phyloP scores from a whole-genome alignment of 2,329 filamentous ascomycete genomes.

The Periconia digitata region DNA sequence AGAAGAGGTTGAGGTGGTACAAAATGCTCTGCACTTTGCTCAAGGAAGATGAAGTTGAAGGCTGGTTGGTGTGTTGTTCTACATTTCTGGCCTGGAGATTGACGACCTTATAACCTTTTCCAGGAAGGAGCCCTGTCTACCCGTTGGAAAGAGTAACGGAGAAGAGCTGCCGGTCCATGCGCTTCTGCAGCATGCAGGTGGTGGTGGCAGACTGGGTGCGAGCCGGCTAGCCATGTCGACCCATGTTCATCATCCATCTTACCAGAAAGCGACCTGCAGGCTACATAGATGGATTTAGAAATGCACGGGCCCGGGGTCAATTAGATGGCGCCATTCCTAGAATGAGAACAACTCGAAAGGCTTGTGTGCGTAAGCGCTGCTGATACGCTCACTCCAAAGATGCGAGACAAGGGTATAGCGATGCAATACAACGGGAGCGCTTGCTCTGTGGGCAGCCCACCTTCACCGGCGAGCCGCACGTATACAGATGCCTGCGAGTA shows the following conservation, averaged over 20 bases:
- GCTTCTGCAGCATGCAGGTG: conserved; percentile 29
- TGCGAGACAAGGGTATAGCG: conserved; percentile 18
- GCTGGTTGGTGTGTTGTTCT: conserved; percentile 4
- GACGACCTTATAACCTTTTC: conserved; percentile 24
- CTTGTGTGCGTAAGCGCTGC: conserved; percentile 27
- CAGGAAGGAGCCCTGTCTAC: conserved; percentile 11
- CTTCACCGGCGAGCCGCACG: conserved; percentile 31
- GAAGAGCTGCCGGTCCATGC: conserved; percentile 27
- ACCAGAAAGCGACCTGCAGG: conserved; percentile 25
- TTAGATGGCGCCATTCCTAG: conserved; percentile 26
- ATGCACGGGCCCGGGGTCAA: conserved; percentile 17
- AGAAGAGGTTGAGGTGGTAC: conserved; percentile 6
- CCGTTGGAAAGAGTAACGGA: conserved; percentile 30
- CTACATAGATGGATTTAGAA: conserved; percentile 30
- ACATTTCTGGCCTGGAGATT: conserved; percentile 7
- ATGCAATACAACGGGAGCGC: conserved; percentile 21
- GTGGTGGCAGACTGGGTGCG: not conserved
- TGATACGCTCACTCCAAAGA: conserved; percentile 30
- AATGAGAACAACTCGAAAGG: conserved; percentile 23
- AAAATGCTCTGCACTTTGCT: conserved; percentile 1
- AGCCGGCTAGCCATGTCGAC: too few relatives aligned
- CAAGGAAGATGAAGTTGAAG: not conserved
- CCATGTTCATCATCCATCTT: conserved; percentile 15
- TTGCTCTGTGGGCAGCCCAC: conserved; percentile 11
- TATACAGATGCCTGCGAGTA: conserved; percentile 28